Evolutionary conservation across 2,329 filamentous ascomycete genomes (phyloP).

Genomic region (Hyphodiscus sp.): DNA sequence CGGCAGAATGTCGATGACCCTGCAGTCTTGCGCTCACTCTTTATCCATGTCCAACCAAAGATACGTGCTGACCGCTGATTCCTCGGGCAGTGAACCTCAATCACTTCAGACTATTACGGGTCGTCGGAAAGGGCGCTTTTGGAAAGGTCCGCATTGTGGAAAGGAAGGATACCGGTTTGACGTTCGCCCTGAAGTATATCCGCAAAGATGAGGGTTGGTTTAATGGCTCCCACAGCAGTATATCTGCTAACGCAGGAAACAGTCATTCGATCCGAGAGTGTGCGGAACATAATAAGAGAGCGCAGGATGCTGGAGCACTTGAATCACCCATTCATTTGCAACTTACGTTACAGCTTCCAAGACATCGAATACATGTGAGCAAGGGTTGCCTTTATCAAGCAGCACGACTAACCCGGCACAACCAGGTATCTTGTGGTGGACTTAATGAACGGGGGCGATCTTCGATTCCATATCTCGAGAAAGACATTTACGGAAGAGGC

Average conservation of each 20-base stretch:
- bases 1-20: not conserved
- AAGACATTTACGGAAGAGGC: slow-evolving; percentile 98
- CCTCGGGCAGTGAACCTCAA: slow-evolving; percentile 77
- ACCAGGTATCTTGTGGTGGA: slow-evolving; percentile 84
- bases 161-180: slow-evolving; percentile 87
- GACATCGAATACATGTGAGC: slow-evolving; percentile 96
- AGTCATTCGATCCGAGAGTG: slow-evolving; percentile 97
- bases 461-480: slow-evolving; percentile 94
- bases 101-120: slow-evolving; percentile 89
- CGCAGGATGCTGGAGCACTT: slow-evolving; percentile 96
- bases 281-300: slow-evolving; percentile 96
- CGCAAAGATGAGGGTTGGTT: slow-evolving; percentile 90
- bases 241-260: slow-evolving; percentile 22
- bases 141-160: slow-evolving; percentile 98
- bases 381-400: not conserved
- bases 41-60: not conserved
- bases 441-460: slow-evolving; percentile 93
- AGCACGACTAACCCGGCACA: slow-evolving; percentile 5
- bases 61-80: slow-evolving; percentile 12
- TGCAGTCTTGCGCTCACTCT: not conserved
- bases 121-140: slow-evolving; percentile 96
- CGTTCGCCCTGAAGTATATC: slow-evolving; percentile 97
- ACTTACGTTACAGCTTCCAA: slow-evolving; percentile 97
- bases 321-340: slow-evolving; percentile 97
- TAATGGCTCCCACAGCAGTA: slow-evolving; percentile 6